These are phyloP conservation scores for Petunia axillaris DNA, from an alignment of 257 asterid species.

Conservation along the genomic window DNA sequence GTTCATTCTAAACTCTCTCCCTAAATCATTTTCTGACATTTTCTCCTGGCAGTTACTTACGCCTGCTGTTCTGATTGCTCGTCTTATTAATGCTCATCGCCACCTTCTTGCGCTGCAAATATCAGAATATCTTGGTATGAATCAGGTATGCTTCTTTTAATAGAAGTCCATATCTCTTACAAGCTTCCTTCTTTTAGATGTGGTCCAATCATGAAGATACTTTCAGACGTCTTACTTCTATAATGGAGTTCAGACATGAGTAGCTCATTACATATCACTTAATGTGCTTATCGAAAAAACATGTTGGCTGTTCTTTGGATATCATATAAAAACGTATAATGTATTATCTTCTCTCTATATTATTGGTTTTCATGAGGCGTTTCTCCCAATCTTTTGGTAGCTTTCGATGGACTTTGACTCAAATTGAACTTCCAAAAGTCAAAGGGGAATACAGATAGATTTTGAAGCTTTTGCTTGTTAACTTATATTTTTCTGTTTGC, in stretches of 20 bases:
- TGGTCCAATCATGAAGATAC: slow-evolving; percentile 1
- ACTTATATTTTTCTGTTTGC: slow-evolving; percentile 22
- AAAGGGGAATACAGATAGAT: neutral
- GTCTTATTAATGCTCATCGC: slow-evolving; percentile 81
- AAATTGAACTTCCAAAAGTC: slow-evolving; percentile 13
- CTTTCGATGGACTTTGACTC: neutral
- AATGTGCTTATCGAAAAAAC: neutral
- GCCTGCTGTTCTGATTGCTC: slow-evolving; percentile 83
- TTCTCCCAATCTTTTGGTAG: neutral
- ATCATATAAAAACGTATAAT: neutral
- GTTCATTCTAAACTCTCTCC: neutral
- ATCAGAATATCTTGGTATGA: slow-evolving; percentile 84
- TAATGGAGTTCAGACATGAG: slow-evolving; percentile 11
- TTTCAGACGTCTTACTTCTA: neutral
- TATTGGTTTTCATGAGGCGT: neutral
- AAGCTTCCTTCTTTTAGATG: slow-evolving; percentile 12
- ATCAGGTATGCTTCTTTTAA: slow-evolving; percentile 59
- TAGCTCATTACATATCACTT: neutral
- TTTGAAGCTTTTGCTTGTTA: neutral
- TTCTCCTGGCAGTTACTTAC: slow-evolving; percentile 73
- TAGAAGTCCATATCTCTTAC: neutral
- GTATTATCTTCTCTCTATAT: neutral
- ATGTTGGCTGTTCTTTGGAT: neutral
- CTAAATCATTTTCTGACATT: slow-evolving; percentile 11
- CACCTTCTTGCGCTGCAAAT: slow-evolving; percentile 85